A percentile compares a stretch with the other conserved stretches of the same genome.
Evolutionary conservation across 73 alveolate genomes (phyloP).

Genomic region (Effrenium voratum): DNA sequence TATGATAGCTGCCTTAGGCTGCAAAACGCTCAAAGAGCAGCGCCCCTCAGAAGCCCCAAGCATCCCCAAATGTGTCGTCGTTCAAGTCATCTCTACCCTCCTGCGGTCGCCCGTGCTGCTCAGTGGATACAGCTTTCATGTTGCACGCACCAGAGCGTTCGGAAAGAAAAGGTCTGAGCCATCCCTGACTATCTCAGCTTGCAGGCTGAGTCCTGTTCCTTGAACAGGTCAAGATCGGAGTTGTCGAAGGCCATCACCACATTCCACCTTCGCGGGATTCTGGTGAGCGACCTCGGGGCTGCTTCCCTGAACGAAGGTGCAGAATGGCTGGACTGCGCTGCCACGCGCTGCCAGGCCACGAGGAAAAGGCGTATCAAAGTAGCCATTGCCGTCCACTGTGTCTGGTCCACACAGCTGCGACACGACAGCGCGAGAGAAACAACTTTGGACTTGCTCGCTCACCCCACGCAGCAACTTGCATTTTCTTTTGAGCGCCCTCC

Average conservation of each 20-base stretch:
- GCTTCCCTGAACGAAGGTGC: background rate
- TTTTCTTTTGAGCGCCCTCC: too few relatives aligned
- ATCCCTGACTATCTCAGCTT: background rate
- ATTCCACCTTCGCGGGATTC: background rate
- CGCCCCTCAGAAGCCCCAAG: background rate
- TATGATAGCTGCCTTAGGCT: conserved; percentile 34
- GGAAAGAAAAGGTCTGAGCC: background rate
- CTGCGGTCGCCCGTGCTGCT: background rate
- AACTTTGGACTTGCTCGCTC: too few relatives aligned
- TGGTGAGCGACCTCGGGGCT: background rate
- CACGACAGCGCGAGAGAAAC: too few relatives aligned
- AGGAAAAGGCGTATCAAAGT: too few relatives aligned
- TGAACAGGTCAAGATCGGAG: conserved; percentile 33
- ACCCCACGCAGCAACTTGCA: too few relatives aligned
- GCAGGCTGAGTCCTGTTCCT: background rate
- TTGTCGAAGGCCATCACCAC: conserved; percentile 38
- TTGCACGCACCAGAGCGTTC: background rate
- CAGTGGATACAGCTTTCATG: background rate
- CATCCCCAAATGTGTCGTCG: conserved; percentile 89
- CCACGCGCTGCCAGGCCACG: too few relatives aligned
- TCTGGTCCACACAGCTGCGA: too few relatives aligned
- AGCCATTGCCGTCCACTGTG: too few relatives aligned
- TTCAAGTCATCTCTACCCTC: conserved; percentile 78
- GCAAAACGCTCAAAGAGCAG: background rate
- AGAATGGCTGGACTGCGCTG: too few relatives aligned